Evolutionary conservation across 2,329 filamentous ascomycete species (phyloP), one percentile per base, ranked within the genome.

Genomic region (Fusarium sp.): DNA sequence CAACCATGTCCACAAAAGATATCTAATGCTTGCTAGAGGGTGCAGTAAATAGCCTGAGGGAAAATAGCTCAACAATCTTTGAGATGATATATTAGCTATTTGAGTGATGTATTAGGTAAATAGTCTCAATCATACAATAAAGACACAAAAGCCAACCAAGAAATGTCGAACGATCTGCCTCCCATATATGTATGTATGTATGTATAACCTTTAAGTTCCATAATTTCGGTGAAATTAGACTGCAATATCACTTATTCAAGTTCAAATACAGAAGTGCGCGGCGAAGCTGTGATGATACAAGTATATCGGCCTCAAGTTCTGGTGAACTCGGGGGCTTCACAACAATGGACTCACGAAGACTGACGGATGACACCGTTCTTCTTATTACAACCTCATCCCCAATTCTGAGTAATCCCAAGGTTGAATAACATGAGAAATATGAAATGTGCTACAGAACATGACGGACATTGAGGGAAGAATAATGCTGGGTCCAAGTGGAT

Each of bases 31-130:
- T 19, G 2, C 27, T 4, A 23, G 4, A 23, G 3, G 2, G 4
- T 2, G 23, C 9, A 33, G 6, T 12, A 18, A 48, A 7, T 9
- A 18, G 10, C 1, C 4, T 10, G 19, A 14, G 6, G 4, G 11
- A 3, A 23, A 19, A 12, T 7, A 10, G 2, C 2, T 23, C 5
- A 23, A 33, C 4, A 14, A 11, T 19, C n/a, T 18, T 19, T 4
- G 11, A 3, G 23, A 23, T 19, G 3, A 19, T 23, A 15, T 0
- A 2, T 23, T 10, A 4, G 16, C 29, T 19, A 1, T 4, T 19
- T 15, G 29, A 33, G 21, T 23, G 29, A 33, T 29, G 19, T 1
- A 19, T 23, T 49, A 21, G 33, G 29, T 16, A 10, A 23, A 3
- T 2, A 3, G 29, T 33, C 29, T 5, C 11, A 14, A 18, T 23